Conservation (phyloP, 73 alveolate species). For the Urostyla sp. region DNA sequence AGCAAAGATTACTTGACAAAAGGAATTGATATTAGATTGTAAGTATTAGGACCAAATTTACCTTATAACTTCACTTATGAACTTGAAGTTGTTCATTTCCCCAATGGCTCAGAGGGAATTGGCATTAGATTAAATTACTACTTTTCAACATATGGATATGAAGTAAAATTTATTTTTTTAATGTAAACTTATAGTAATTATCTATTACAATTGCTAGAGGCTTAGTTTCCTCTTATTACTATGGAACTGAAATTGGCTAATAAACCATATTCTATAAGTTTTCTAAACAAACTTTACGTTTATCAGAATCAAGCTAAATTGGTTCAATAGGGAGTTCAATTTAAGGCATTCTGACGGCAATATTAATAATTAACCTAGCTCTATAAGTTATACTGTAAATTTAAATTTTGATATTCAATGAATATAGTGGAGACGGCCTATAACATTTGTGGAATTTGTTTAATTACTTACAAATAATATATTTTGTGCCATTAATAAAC, state of each 20-base stretch:
- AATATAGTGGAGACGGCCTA: slow-evolving; percentile 52
- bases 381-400: slow-evolving; percentile 29
- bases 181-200: too few species aligned
- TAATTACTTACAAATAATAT: slow-evolving; percentile 31
- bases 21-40: not conserved
- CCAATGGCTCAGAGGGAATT: too few species aligned
- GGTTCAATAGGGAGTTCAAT: slow-evolving; percentile 6
- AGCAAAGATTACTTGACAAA: not conserved
- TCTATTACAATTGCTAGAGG: too few species aligned
- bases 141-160: too few species aligned
- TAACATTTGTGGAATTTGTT: slow-evolving; percentile 45
- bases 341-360: not conserved
- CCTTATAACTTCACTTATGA: not conserved
- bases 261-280: too few species aligned
- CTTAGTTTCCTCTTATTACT: too few species aligned
- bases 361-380: slow-evolving; percentile 18
- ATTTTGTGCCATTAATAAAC: slow-evolving; percentile 36
- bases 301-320: not conserved
- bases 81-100: too few species aligned
- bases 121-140: too few species aligned
- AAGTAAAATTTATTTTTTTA: too few species aligned
- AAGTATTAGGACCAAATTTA: not conserved
- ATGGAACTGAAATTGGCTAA: too few species aligned
- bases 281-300: too few species aligned
- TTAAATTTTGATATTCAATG: not conserved